phyloP scores from a whole-genome alignment of 2,329 filamentous ascomycete genomes.

The Stylonectria norvegica region DNA sequence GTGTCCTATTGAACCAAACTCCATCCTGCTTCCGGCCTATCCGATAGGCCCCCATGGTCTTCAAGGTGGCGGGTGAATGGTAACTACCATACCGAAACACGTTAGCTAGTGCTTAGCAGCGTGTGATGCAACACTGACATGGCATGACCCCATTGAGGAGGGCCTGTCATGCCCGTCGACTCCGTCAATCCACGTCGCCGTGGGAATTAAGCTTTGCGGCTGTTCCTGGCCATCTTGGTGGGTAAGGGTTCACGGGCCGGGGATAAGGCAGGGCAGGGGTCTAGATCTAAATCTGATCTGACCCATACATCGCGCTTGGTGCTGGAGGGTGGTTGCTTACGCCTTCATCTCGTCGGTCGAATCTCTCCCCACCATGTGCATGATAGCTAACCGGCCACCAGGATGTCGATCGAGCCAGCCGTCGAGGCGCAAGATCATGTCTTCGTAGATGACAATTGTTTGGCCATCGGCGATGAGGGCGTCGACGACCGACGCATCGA shows the following conservation, averaged over 20 bases:
- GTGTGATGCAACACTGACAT: not conserved
- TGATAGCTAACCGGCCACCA: conserved; percentile 55
- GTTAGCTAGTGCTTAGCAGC: conserved; percentile 15
- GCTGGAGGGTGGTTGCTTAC: too few species aligned
- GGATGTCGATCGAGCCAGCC: conserved; percentile 58
- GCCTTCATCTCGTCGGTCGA: conserved; percentile 35
- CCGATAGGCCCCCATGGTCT: conserved; percentile 57
- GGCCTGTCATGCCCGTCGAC: not conserved
- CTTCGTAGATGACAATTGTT: conserved; percentile 55
- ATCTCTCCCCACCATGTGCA: conserved; percentile 48
- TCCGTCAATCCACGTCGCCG: not conserved
- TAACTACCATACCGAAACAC: conserved; percentile 45
- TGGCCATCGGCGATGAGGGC: conserved; percentile 52
- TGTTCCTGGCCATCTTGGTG: too few species aligned
- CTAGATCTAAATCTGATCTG: too few species aligned
- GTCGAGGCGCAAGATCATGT: conserved; percentile 52
- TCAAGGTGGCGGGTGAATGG: conserved; percentile 51
- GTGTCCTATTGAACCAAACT: conserved; percentile 56
- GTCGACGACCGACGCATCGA: conserved; percentile 46
- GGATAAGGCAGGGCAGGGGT: too few species aligned
- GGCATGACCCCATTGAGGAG: not conserved
- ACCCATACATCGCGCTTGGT: too few species aligned
- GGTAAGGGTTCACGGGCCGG: too few species aligned
- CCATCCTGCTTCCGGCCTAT: conserved; percentile 53
- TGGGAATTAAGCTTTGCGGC: not conserved